These are phyloP conservation scores for Yamadazyma pseudoaaseri DNA, from an alignment of 1,139 yeast species.

Conservation along the genomic window DNA sequence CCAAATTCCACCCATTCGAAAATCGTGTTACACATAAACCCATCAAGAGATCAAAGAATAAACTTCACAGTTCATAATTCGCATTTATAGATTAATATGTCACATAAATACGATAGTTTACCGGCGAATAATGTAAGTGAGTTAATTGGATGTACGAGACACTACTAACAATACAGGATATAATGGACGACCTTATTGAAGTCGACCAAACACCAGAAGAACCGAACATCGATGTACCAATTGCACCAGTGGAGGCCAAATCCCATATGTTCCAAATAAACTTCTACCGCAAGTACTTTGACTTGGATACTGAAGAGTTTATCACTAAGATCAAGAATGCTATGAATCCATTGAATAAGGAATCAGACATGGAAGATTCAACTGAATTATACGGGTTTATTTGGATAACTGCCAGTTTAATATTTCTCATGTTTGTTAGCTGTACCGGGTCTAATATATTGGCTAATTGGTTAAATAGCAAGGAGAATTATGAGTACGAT, in stretches of 20 bases:
- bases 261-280: slow-evolving; percentile 54
- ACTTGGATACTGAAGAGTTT: slow-evolving; percentile 63
- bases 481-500: slow-evolving; percentile 48
- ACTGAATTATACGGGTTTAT: slow-evolving; percentile 79
- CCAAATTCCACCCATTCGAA: slow-evolving; percentile 8
- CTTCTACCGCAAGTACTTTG: slow-evolving; percentile 60
- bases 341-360: slow-evolving; percentile 42
- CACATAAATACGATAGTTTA: slow-evolving; percentile 8
- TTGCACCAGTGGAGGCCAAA: slow-evolving; percentile 20
- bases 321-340: slow-evolving; percentile 42
- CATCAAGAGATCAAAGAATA: slow-evolving; percentile 9
- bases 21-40: slow-evolving; percentile 6
- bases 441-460: slow-evolving; percentile 54
- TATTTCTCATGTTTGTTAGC: slow-evolving; percentile 70
- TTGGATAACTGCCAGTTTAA: slow-evolving; percentile 81
- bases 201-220: slow-evolving; percentile 11
- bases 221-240: slow-evolving; percentile 12
- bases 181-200: slow-evolving; percentile 15
- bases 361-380: slow-evolving; percentile 25
- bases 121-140: slow-evolving; percentile 10
- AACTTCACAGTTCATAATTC: slow-evolving; percentile 6
- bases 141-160: background rate
- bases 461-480: slow-evolving; percentile 44
- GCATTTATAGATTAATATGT: slow-evolving; percentile 3
- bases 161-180: too few relatives aligned